These are phyloP conservation scores for Pleurotus cornucopiae DNA, from an alignment of 768 basidiomycete genomes.

Conservation along the genomic window DNA sequence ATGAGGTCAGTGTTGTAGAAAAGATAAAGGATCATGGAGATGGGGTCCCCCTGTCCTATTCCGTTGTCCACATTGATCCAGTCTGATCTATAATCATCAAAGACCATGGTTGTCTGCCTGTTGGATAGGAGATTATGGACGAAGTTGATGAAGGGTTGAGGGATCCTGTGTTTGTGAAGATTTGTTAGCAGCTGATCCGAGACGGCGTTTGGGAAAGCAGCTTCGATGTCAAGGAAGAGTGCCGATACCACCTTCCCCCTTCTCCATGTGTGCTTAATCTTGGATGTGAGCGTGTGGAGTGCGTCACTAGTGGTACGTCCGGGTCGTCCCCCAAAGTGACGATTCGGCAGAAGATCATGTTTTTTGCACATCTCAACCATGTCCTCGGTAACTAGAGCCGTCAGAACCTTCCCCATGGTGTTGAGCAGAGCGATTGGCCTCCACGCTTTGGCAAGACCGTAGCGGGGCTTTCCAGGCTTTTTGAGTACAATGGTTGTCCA, in stretches of 20 bases:
- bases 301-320: slow-evolving; percentile 34
- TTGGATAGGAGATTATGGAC: slow-evolving; percentile 10
- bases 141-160: slow-evolving; percentile 17
- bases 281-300: slow-evolving; percentile 24
- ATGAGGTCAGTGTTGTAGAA: slow-evolving; percentile 21
- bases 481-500: slow-evolving; percentile 24
- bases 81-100: slow-evolving; percentile 15
- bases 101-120: slow-evolving; percentile 13
- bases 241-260: slow-evolving; percentile 25
- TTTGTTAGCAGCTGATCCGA: slow-evolving; percentile 25
- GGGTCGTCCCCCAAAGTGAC: slow-evolving; percentile 34
- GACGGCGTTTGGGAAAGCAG: slow-evolving; percentile 36
- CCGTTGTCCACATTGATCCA: slow-evolving; percentile 3
- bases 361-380: slow-evolving; percentile 21
- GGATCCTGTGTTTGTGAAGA: slow-evolving; percentile 21
- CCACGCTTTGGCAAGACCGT: slow-evolving; percentile 27
- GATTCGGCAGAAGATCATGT: slow-evolving; percentile 26
- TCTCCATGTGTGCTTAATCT: slow-evolving; percentile 34
- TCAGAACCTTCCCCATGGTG: slow-evolving; percentile 24
- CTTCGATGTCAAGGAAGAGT: slow-evolving; percentile 39
- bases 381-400: slow-evolving; percentile 17
- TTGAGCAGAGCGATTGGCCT: slow-evolving; percentile 33
- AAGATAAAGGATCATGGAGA: slow-evolving; percentile 13
- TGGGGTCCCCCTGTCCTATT: slow-evolving; percentile 9
- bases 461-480: slow-evolving; percentile 31